Percentiles rank a stretch among this genome's conserved stretches.
Evolutionary conservation across 805 yeast species (phyloP).

Genomic region (Metschnikowia orientalis): DNA sequence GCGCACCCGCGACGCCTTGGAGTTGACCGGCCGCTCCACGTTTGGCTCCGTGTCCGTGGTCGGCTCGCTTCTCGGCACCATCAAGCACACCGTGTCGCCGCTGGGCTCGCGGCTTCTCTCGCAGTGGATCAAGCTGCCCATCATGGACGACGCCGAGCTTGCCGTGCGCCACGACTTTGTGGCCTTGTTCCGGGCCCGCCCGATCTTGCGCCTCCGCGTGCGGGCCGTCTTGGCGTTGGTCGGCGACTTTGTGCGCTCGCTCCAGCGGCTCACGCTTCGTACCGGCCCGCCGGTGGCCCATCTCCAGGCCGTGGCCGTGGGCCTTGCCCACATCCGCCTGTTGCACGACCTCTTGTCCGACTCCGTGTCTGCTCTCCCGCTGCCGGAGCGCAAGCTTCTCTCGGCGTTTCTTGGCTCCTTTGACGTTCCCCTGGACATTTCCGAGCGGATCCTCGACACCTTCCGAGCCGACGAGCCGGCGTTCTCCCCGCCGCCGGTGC

Average conservation of each 20-base stretch:
- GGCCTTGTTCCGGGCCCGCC: conserved; percentile 24
- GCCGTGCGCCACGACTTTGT: conserved; percentile 43
- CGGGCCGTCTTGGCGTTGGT: conserved; percentile 39
- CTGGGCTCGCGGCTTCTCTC: conserved; percentile 78
- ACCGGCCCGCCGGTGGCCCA: conserved; percentile 32
- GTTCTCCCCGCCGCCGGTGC: background rate
- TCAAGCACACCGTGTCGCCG: conserved; percentile 70
- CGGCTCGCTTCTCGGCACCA: conserved; percentile 68
- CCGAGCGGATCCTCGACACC: conserved; percentile 35
- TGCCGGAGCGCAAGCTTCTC: conserved; percentile 17
- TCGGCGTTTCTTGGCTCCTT: conserved; percentile 24
- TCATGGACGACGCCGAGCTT: conserved; percentile 55
- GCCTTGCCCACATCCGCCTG: conserved; percentile 21
- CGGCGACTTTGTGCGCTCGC: conserved; percentile 55
- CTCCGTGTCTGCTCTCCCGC: conserved; percentile 20
- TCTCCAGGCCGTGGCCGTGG: conserved; percentile 30
- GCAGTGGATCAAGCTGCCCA: conserved; percentile 81
- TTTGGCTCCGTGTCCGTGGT: conserved; percentile 46
- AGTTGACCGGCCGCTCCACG: conserved; percentile 52
- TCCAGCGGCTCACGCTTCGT: conserved; percentile 46
- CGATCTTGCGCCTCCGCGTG: conserved; percentile 20
- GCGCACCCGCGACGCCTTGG: conserved; percentile 71
- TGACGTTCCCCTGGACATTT: conserved; percentile 37
- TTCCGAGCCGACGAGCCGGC: conserved; percentile 5
- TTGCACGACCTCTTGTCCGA: conserved; percentile 13